Conservation (phyloP, 2,329 filamentous ascomycete species). For the Penicillium thymicola region DNA sequence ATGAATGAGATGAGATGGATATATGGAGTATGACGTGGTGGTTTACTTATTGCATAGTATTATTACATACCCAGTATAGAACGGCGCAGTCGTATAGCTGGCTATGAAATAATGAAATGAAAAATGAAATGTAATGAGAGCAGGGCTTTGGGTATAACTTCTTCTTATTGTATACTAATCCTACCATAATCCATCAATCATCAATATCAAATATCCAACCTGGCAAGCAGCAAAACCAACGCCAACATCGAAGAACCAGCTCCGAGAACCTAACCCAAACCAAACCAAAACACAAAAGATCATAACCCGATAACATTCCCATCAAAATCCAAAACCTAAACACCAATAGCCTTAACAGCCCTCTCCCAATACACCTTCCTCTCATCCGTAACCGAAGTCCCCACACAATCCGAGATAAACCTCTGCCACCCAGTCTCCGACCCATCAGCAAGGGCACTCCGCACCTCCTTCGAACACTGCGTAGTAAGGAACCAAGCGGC, state of each 20-base stretch:
- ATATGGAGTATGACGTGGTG: neutral
- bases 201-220: neutral
- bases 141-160: neutral
- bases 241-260: slow-evolving; percentile 9
- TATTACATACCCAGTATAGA: neutral
- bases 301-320: neutral
- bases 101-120: neutral
- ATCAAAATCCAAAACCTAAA: slow-evolving; percentile 1
- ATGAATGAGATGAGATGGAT: slow-evolving; percentile 5
- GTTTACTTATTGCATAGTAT: neutral
- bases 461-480: slow-evolving; percentile 50
- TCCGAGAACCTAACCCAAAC: neutral
- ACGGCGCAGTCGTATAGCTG: neutral
- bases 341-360: slow-evolving; percentile 45
- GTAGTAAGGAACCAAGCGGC: slow-evolving; percentile 61
- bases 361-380: slow-evolving; percentile 50
- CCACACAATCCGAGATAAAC: slow-evolving; percentile 56
- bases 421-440: slow-evolving; percentile 49
- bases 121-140: neutral
- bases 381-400: slow-evolving; percentile 47
- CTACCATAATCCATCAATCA: neutral
- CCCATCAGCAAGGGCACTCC: slow-evolving; percentile 46
- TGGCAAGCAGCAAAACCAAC: neutral
- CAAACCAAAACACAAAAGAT: neutral
- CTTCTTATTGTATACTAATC: neutral